A percentile compares a stretch with the other conserved stretches of the same genome.
Evolutionary conservation across 208 protist species (phyloP).

Genomic region (Wallacemonas rigidus): DNA sequence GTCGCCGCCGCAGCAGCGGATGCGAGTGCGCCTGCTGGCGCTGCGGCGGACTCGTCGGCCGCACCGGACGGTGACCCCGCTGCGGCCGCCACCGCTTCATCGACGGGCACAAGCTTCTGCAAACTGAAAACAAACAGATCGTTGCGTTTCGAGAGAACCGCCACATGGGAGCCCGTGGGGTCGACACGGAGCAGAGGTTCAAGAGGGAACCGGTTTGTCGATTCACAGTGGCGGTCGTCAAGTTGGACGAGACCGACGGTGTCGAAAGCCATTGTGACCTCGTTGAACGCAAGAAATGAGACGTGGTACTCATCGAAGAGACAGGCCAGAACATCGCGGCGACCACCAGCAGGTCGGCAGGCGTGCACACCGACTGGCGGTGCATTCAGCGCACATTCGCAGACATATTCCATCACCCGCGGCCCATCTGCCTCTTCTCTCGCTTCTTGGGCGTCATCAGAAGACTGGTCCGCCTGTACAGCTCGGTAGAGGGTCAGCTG

Average conservation of each 20-base stretch:
- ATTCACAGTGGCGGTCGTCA: slow-evolving; percentile 56
- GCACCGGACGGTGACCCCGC: slow-evolving; percentile 8
- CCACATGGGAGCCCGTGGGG: slow-evolving; percentile 55
- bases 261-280: slow-evolving; percentile 51
- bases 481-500: slow-evolving; percentile 65
- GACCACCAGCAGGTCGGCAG: slow-evolving; percentile 56
- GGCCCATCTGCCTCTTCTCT: not conserved
- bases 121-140: slow-evolving; percentile 75
- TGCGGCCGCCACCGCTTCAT: slow-evolving; percentile 19
- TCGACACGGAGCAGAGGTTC: slow-evolving; percentile 76
- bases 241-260: slow-evolving; percentile 83
- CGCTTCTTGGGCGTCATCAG: not conserved
- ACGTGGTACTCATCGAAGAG: slow-evolving; percentile 88
- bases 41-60: not conserved
- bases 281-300: slow-evolving; percentile 79
- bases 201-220: slow-evolving; percentile 43
- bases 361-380: slow-evolving; percentile 51
- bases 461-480: too few species aligned
- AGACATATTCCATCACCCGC: slow-evolving; percentile 34
- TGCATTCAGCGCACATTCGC: slow-evolving; percentile 57
- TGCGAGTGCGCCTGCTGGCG: not conserved
- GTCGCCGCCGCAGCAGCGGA: slow-evolving; percentile 1
- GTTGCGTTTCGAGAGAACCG: slow-evolving; percentile 65
- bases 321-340: slow-evolving; percentile 66
- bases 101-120: slow-evolving; percentile 23